Percentiles rank a stretch among this genome's conserved stretches.
Conservation (phyloP, 805 yeast genomes). For the Starmera pachycereana region DNA sequence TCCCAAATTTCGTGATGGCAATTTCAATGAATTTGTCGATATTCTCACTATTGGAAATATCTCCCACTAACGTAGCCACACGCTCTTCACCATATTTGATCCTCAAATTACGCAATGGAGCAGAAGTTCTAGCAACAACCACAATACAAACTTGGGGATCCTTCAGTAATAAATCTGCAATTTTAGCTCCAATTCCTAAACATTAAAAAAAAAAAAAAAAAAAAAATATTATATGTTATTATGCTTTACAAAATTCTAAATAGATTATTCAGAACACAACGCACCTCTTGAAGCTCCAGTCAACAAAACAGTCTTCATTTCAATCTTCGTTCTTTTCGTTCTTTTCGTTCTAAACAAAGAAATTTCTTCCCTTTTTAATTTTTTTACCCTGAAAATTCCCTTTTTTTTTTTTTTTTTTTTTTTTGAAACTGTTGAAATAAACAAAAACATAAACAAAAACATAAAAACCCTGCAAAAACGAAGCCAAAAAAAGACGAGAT, state of each 20-base stretch:
- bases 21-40: conserved; percentile 29
- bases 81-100: conserved; percentile 34
- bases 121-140: conserved; percentile 63
- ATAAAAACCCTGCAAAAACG: too few species aligned
- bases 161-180: conserved; percentile 40
- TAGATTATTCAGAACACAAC: too few species aligned
- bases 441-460: not conserved
- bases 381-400: too few species aligned
- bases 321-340: too few species aligned
- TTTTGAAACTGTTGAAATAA: too few species aligned
- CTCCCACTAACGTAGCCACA: conserved; percentile 48
- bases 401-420: too few species aligned
- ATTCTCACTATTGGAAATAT: conserved; percentile 37
- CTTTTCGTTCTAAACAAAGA: too few species aligned
- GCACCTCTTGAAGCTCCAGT: conserved; percentile 57
- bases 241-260: too few species aligned
- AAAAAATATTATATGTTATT: too few species aligned
- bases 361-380: too few species aligned
- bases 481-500: not conserved
- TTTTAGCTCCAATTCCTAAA: conserved; percentile 71
- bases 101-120: conserved; percentile 32
- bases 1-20: conserved; percentile 42
- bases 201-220: not conserved
- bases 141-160: conserved; percentile 35
- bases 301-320: conserved; percentile 16